Evolutionary conservation across 2,329 filamentous ascomycete genomes (phyloP).

Genomic region (Macroventuria anomochaeta): DNA sequence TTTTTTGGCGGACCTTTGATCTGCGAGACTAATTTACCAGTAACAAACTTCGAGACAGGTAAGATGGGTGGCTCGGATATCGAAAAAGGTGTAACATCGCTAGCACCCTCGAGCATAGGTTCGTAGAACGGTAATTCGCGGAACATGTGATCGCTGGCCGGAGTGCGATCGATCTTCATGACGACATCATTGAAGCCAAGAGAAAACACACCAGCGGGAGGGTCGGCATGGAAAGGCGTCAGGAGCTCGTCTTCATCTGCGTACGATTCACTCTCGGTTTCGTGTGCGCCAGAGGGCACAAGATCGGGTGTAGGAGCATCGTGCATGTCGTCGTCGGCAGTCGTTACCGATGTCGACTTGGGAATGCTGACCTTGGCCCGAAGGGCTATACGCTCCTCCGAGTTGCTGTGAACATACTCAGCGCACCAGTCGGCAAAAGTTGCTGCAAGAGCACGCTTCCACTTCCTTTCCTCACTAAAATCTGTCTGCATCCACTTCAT

Average conservation of each 20-base stretch:
- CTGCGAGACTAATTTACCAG: constrained; percentile 76
- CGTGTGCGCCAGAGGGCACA: constrained; percentile 45
- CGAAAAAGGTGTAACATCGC: constrained; percentile 42
- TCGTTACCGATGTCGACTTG: constrained; percentile 16
- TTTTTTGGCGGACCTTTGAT: constrained; percentile 72
- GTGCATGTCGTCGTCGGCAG: constrained; percentile 43
- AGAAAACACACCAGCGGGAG: constrained; percentile 80
- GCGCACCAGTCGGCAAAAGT: constrained; percentile 83
- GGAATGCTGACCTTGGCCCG: constrained; percentile 66
- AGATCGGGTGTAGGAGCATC: constrained; percentile 51
- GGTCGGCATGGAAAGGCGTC: constrained; percentile 56
- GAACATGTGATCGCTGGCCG: constrained; percentile 76
- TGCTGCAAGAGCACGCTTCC: constrained; percentile 83
- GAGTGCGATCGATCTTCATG: constrained; percentile 76
- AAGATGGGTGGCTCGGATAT: constrained; percentile 64
- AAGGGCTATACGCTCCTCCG: constrained; percentile 68
- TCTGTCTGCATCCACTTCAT: constrained; percentile 99
- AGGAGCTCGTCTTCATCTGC: constrained; percentile 50
- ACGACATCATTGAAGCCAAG: constrained; percentile 82
- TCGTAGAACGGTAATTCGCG: constrained; percentile 83
- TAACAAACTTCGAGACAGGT: constrained; percentile 85
- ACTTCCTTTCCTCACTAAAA: constrained; percentile 91
- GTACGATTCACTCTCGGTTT: constrained; percentile 49
- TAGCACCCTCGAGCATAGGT: constrained; percentile 40
- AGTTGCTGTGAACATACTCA: constrained; percentile 73